Evolutionary conservation across 345 rosid species (phyloP), one percentile per base, ranked within the genome.

Genomic region (Dipteronia dyeriana): DNA sequence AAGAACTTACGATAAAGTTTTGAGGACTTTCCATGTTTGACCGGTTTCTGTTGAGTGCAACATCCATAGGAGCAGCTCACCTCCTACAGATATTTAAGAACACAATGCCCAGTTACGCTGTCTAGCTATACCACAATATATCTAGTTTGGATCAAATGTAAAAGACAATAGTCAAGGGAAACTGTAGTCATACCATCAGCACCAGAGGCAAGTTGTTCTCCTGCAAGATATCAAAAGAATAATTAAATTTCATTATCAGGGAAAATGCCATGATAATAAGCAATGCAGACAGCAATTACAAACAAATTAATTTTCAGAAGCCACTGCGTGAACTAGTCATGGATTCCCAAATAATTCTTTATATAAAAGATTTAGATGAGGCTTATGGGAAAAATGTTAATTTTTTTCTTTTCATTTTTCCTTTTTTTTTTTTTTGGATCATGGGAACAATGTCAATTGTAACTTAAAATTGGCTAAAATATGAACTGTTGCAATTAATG

Each of bases 191-290:
- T 89, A 93, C 99, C 99, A 86, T 93, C 99, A 70, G 97, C 99
- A 81, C 98, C 99, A 3, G 99, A 95, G 68, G 99, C 96, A 85
- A 95, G 93, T 41, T 83, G 88, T 66, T 95, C 98, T 63, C 99
- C 98, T 95, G 90, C 86, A 86, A 3, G 51, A 78, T 53, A 16
- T 7, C 12, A 39, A 72, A 74, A 64, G 19, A 49, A 7, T 14
- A 41, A 59, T 9, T 54, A 12, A 73, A 41, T 72, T 61, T 26
- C 3, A 66, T 45, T 56, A 56, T 16, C 41, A 38, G 82, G 63
- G 68, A 9, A 62, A 75, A 47, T 0, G 22, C 2, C 8, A 39
- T 20, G 5, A 20, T 5, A 41, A 13, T 4, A 39, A 45, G 31
- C 9, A 75, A 31, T 13, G 59, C 41, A 77, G 23, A 62, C 0